Evolutionary conservation across 192 early-diverging fungal genomes (phyloP).

Genomic region (Rhizophagus sp.): DNA sequence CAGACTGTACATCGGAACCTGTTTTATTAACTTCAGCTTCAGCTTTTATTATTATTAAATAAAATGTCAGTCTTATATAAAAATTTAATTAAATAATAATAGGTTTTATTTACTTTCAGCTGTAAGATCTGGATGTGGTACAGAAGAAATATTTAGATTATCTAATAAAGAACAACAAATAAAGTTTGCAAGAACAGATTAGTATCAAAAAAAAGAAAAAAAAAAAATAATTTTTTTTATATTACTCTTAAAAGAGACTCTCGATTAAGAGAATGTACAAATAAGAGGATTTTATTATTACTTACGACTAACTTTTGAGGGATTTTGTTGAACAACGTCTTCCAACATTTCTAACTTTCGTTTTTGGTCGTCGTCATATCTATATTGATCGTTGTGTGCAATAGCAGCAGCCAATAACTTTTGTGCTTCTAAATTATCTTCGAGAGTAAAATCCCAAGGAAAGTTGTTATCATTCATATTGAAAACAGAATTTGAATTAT

Average conservation of each 20-base stretch:
- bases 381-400: conserved; percentile 44
- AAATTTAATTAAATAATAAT: neutral
- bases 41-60: neutral
- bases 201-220: too few relatives aligned
- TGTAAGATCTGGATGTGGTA: conserved; percentile 27
- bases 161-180: neutral
- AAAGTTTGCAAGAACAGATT: neutral
- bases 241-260: too few relatives aligned
- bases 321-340: conserved; percentile 27
- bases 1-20: neutral
- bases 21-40: neutral
- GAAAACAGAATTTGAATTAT: neutral
- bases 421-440: conserved; percentile 46
- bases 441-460: conserved; percentile 30
- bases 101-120: neutral
- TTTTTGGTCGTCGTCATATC: conserved; percentile 45
- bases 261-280: neutral
- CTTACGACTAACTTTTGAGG: conserved; percentile 33
- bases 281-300: neutral
- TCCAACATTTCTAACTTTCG: conserved; percentile 37
- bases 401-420: conserved; percentile 47
- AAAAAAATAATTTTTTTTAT: neutral
- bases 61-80: neutral
- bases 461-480: neutral
- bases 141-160: conserved; percentile 28